Evolutionary conservation across 1,284 basidiomycete species (phyloP), one percentile per base, ranked within the genome.

Genomic region (Paramarasmius palmivorus): DNA sequence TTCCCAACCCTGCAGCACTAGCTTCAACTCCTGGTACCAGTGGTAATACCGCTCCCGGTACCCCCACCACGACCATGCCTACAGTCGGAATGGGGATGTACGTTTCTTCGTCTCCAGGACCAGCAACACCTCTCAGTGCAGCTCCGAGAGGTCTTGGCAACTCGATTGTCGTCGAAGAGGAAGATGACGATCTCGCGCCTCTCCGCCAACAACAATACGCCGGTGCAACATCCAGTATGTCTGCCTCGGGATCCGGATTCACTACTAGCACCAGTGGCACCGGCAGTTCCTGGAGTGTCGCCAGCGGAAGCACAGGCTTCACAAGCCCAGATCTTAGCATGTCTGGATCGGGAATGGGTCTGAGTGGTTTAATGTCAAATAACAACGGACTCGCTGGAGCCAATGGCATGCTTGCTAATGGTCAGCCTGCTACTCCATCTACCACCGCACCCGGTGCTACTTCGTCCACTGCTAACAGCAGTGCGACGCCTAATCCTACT

Each of bases 131-230:
- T 2, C 86, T 75, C 55, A 77, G 79, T 5, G 73, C 65, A 29
- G 25, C 68, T 37, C 71, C 79, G 20, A 81, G 81, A 0, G 82
- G 79, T 7, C 75, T 90, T 4, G 85, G 85, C 1, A 70, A 75
- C 39, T 82, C 76, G 12, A 74, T 86, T 35, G 75, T 90, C 34
- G 78, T 83, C 26, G 89, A 90, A 63, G 88, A 90, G 57, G 86
- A 90, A 15, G 88, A 90, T 58, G 88, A 90, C 34, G 86, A 86
- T 49, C 73, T 78, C 38, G 73, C 83, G 48, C 82, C 84, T 49
- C 32, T 50, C 23, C 23, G 40, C 34, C 5, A 48, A 36, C 29
- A 23, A 32, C 6, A 36, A 22, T 1, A 44, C 44, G 25, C 29
- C 12, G 29, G 7, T 32, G 29, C 29, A 32, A 6, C 29, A 32